A percentile compares a stretch with the other conserved stretches of the same genome.
Evolutionary conservation across 768 basidiomycete genomes (phyloP).

Genomic region (Piloderma croceum): DNA sequence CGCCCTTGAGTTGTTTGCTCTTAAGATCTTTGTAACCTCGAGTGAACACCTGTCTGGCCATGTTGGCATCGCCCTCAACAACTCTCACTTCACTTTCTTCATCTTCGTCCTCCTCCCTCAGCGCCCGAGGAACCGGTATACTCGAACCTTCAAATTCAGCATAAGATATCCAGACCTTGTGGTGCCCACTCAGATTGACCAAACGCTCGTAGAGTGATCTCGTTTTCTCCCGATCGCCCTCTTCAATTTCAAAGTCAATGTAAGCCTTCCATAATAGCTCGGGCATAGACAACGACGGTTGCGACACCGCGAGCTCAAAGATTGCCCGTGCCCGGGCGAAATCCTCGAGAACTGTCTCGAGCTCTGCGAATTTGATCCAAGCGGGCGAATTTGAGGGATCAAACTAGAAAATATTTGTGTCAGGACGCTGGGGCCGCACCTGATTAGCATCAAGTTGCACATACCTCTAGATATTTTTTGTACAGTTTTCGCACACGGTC

Average conservation of each 20-base stretch:
- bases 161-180: slow-evolving; percentile 96
- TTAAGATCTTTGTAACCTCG: slow-evolving; percentile 86
- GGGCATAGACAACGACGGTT: slow-evolving; percentile 87
- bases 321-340: slow-evolving; percentile 86
- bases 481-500: slow-evolving; percentile 89
- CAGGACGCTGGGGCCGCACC: slow-evolving; percentile 2
- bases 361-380: slow-evolving; percentile 95
- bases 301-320: slow-evolving; percentile 86
- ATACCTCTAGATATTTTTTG: slow-evolving; percentile 88
- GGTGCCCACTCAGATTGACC: slow-evolving; percentile 79
- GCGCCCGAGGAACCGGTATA: slow-evolving; percentile 57
- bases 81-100: slow-evolving; percentile 49
- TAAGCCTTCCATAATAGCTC: slow-evolving; percentile 93
- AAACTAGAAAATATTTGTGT: slow-evolving; percentile 39
- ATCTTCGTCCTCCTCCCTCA: slow-evolving; percentile 63
- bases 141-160: slow-evolving; percentile 86
- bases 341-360: slow-evolving; percentile 84
- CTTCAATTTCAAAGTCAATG: slow-evolving; percentile 93
- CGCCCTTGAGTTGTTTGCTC: slow-evolving; percentile 74
- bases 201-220: slow-evolving; percentile 87
- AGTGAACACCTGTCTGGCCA: slow-evolving; percentile 78
- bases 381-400: slow-evolving; percentile 88
- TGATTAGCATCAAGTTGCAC: too few species aligned
- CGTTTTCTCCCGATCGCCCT: slow-evolving; percentile 83
- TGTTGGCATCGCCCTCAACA: slow-evolving; percentile 62